These are phyloP conservation scores for Onygenales sp. DNA, from an alignment of 2,329 filamentous ascomycete species.

Conservation along the genomic window DNA sequence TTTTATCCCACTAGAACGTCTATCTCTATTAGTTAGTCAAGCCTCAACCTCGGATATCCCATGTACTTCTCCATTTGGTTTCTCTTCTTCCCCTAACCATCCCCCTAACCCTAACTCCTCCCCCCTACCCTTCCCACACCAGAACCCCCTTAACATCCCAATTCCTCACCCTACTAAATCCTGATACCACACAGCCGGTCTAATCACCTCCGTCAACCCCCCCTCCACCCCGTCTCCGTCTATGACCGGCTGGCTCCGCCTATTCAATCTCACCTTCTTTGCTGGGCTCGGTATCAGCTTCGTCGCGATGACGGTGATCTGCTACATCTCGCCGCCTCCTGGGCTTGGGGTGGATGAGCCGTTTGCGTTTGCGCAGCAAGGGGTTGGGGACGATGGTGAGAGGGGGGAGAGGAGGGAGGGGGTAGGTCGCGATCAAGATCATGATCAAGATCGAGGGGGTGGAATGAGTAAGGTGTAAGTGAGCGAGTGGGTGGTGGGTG, in stretches of 20 bases:
- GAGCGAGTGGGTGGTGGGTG: too few relatives aligned
- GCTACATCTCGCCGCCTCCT: slow-evolving; percentile 11
- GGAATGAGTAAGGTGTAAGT: too few relatives aligned
- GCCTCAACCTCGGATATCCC: not conserved
- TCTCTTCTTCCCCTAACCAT: too few relatives aligned
- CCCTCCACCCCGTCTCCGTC: slow-evolving; percentile 3
- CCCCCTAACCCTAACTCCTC: too few relatives aligned
- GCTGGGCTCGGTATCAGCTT: slow-evolving; percentile 16
- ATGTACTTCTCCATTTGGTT: not conserved
- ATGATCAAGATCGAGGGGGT: not conserved
- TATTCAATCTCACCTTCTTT: slow-evolving; percentile 18
- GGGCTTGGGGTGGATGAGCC: slow-evolving; percentile 14
- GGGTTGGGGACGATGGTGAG: too few relatives aligned
- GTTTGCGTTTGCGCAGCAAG: slow-evolving; percentile 5
- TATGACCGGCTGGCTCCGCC: slow-evolving; percentile 12
- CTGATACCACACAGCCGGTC: slow-evolving; percentile 10
- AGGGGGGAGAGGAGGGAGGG: not conserved
- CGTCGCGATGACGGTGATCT: slow-evolving; percentile 8
- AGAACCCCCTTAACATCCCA: not conserved
- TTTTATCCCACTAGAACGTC: not conserved
- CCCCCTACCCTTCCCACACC: too few relatives aligned
- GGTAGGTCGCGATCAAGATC: not conserved
- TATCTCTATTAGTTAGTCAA: not conserved
- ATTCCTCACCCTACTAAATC: not conserved
- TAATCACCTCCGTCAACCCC: slow-evolving; percentile 14